These are phyloP conservation scores for Mesembryanthemum crystallinum DNA, from an alignment of 148 eudicot genomes.

Conservation along the genomic window DNA sequence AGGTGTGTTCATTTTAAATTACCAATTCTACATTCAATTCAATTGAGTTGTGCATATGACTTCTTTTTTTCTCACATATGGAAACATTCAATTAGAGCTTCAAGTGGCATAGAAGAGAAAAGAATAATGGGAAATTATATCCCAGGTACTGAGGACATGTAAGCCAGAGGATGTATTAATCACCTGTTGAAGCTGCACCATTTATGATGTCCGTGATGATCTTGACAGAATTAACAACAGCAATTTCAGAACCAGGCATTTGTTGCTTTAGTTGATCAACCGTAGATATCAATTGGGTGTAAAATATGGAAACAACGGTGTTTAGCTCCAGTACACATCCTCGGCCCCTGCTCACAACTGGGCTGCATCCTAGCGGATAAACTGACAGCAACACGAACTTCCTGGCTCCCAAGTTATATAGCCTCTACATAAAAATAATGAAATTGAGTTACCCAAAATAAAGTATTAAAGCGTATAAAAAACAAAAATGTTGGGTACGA, in stretches of 20 bases:
- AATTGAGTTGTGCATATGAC: too few species aligned
- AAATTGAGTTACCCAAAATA: too few species aligned
- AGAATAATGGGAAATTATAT: too few species aligned
- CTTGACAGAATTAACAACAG: slow-evolving; percentile 28
- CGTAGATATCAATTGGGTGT: slow-evolving; percentile 18
- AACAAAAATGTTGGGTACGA: too few species aligned
- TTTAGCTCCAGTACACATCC: slow-evolving; percentile 25
- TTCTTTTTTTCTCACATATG: too few species aligned
- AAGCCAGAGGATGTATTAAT: not conserved
- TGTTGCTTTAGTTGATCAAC: slow-evolving; percentile 24
- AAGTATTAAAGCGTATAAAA: too few species aligned
- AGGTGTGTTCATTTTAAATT: too few species aligned
- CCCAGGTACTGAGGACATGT: too few species aligned
- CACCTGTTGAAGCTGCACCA: slow-evolving; percentile 25
- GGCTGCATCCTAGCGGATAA: slow-evolving; percentile 42
- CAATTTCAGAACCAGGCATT: slow-evolving; percentile 25
- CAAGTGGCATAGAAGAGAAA: too few species aligned
- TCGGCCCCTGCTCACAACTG: slow-evolving; percentile 22
- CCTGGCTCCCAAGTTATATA: slow-evolving; percentile 39
- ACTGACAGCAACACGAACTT: slow-evolving; percentile 28
- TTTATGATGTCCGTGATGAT: slow-evolving; percentile 28
- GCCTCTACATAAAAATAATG: too few species aligned
- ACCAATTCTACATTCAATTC: too few species aligned
- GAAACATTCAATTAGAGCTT: too few species aligned
- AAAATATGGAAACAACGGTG: slow-evolving; percentile 19